Evolutionary conservation across 495 filamentous ascomycete genomes (phyloP).

Genomic region (Saxispiralis lemnorum): DNA sequence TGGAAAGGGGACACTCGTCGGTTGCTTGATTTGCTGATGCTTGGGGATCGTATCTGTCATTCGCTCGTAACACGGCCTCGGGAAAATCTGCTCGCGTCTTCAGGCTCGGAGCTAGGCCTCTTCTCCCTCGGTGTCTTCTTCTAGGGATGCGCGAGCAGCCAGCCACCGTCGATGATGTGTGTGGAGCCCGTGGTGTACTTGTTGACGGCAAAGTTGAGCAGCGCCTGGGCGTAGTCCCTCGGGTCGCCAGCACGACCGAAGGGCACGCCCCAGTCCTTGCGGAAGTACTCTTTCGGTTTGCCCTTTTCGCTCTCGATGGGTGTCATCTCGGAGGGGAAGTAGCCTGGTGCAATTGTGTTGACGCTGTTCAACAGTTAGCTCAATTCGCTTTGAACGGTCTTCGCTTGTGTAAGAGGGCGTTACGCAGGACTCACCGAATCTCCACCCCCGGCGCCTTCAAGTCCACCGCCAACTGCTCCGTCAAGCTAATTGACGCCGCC

Average conservation of each 20-base stretch:
- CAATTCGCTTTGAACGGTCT: too few relatives aligned
- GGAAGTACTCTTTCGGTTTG: conserved; percentile 34
- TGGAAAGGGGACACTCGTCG: too few relatives aligned
- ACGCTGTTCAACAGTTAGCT: conserved; percentile 10
- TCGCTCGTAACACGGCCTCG: too few relatives aligned
- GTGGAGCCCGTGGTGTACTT: conserved; percentile 1
- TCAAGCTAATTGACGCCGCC: conserved; percentile 24
- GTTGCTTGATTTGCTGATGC: too few relatives aligned
- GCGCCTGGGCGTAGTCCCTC: conserved; percentile 12
- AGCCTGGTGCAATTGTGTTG: conserved; percentile 36
- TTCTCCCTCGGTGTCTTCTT: not conserved
- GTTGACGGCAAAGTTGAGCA: conserved; percentile 12
- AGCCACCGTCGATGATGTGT: conserved; percentile 3
- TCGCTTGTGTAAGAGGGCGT: too few relatives aligned
- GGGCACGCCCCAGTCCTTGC: conserved; percentile 12
- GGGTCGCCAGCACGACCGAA: conserved; percentile 9
- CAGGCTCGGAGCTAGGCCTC: too few relatives aligned
- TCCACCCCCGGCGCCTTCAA: conserved; percentile 22
- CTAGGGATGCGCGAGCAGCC: conserved; percentile 2
- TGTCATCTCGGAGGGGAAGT: conserved; percentile 50
- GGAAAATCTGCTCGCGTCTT: too few relatives aligned
- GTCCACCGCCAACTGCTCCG: conserved; percentile 31
- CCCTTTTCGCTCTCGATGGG: conserved; percentile 32
- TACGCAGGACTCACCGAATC: conserved; percentile 1
- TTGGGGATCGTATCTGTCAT: too few relatives aligned